phyloP scores from a whole-genome alignment of 2,329 filamentous ascomycete genomes.

The Cytospora chrysosperma region DNA sequence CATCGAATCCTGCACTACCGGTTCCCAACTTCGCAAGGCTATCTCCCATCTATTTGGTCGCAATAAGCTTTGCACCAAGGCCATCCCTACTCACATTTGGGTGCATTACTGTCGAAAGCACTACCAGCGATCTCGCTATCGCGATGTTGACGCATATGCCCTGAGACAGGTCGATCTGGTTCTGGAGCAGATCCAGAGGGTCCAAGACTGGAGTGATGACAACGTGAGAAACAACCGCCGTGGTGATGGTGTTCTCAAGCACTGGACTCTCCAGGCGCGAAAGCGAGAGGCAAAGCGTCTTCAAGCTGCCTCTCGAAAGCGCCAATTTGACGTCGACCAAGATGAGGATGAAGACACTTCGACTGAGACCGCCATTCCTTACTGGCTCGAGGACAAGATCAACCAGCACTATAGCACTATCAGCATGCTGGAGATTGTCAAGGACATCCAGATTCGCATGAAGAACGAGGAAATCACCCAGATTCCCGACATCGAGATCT shows the following conservation, averaged over 20 bases:
- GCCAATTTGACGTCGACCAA: constrained; percentile 27
- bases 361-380: constrained; percentile 44
- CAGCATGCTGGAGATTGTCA: constrained; percentile 48
- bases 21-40: constrained; percentile 66
- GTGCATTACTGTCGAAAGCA: constrained; percentile 78
- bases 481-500: constrained; percentile 59
- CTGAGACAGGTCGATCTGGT: constrained; percentile 64
- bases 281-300: constrained; percentile 64
- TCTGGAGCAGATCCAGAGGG: constrained; percentile 58
- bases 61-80: constrained; percentile 74
- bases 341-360: constrained; percentile 36
- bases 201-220: constrained; percentile 61
- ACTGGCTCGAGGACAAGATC: constrained; percentile 49
- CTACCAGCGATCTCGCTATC: constrained; percentile 74
- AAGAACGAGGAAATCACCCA: constrained; percentile 41
- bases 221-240: constrained; percentile 35
- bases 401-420: constrained; percentile 47
- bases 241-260: constrained; percentile 45
- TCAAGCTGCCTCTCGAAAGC: constrained; percentile 29
- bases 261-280: constrained; percentile 62
- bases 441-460: constrained; percentile 46
- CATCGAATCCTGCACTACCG: constrained; percentile 56
- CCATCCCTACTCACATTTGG: constrained; percentile 69
- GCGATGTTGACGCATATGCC: constrained; percentile 61
- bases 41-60: constrained; percentile 81